These are phyloP conservation scores for Debaryomyces sp. DNA, from an alignment of 1,139 yeast species.

Conservation along the genomic window DNA sequence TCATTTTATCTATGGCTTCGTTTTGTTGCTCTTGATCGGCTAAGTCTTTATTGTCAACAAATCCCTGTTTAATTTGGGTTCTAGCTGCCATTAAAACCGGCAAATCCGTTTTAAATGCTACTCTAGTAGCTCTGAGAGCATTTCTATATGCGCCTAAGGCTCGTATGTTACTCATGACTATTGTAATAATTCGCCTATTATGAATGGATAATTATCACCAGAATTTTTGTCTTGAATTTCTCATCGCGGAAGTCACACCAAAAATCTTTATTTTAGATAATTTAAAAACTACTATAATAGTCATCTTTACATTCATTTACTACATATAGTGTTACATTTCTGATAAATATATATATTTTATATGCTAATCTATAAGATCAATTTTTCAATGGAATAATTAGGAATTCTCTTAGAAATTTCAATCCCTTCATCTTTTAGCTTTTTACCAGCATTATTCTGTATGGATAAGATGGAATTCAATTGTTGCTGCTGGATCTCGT, in stretches of 20 bases:
- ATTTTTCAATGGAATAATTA: constrained; percentile 53
- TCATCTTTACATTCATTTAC: not conserved
- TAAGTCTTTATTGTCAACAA: constrained; percentile 37
- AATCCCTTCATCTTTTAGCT: constrained; percentile 30
- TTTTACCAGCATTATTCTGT: constrained; percentile 31
- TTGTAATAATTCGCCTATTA: not conserved
- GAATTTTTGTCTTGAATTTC: not conserved
- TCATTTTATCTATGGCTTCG: constrained; percentile 61
- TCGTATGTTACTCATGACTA: constrained; percentile 7
- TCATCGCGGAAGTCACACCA: not conserved
- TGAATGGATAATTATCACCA: not conserved
- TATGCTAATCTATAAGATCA: constrained; percentile 34
- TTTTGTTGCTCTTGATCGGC: constrained; percentile 39
- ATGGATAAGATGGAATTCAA: constrained; percentile 45
- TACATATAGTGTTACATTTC: not conserved
- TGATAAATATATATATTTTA: not conserved
- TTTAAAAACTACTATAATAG: not conserved
- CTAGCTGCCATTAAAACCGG: constrained; percentile 65
- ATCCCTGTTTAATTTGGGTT: constrained; percentile 62
- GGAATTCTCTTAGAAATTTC: constrained; percentile 47
- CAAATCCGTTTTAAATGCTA: constrained; percentile 65
- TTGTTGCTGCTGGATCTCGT: constrained; percentile 28
- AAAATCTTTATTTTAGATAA: not conserved
- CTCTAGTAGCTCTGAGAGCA: constrained; percentile 69
- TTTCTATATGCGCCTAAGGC: constrained; percentile 64